Evolutionary conservation across 192 early-diverging fungal genomes (phyloP).

Genomic region (Backusella tarrabulga): DNA sequence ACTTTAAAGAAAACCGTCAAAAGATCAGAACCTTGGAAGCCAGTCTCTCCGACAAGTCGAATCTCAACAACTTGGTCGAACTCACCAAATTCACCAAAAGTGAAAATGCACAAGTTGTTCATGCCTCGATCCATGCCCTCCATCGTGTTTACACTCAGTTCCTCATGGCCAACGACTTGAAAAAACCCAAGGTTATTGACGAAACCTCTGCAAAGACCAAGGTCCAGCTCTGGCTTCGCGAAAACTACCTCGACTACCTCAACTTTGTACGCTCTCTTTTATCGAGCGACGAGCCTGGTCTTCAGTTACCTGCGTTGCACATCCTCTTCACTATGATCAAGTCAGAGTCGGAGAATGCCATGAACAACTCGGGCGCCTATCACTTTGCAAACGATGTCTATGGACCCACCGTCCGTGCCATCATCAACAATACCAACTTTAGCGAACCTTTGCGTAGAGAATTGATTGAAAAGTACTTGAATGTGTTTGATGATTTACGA

Average conservation of each 20-base stretch:
- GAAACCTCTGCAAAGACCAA: slow-evolving; percentile 43
- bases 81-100: slow-evolving; percentile 59
- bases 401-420: slow-evolving; percentile 47
- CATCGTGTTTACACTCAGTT: slow-evolving; percentile 65
- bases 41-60: slow-evolving; percentile 62
- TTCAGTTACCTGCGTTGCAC: slow-evolving; percentile 75
- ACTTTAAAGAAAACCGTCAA: slow-evolving; percentile 19
- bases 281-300: slow-evolving; percentile 59
- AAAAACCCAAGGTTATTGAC: slow-evolving; percentile 37
- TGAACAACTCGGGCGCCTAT: slow-evolving; percentile 36
- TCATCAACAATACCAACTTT: slow-evolving; percentile 58
- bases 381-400: slow-evolving; percentile 76
- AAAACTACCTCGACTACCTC: slow-evolving; percentile 71
- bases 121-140: slow-evolving; percentile 72
- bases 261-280: slow-evolving; percentile 54
- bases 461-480: slow-evolving; percentile 69
- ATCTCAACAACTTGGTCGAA: slow-evolving; percentile 74
- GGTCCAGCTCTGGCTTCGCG: slow-evolving; percentile 73
- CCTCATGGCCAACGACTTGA: slow-evolving; percentile 45
- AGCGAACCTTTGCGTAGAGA: slow-evolving; percentile 60
- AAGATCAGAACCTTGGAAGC: slow-evolving; percentile 51
- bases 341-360: slow-evolving; percentile 53
- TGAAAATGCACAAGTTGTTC: slow-evolving; percentile 2
- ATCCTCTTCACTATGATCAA: slow-evolving; percentile 70
- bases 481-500: slow-evolving; percentile 82